These are phyloP conservation scores for Entelexis paramagnoliae DNA, from an alignment of 1,139 yeast species.

Conservation along the genomic window DNA sequence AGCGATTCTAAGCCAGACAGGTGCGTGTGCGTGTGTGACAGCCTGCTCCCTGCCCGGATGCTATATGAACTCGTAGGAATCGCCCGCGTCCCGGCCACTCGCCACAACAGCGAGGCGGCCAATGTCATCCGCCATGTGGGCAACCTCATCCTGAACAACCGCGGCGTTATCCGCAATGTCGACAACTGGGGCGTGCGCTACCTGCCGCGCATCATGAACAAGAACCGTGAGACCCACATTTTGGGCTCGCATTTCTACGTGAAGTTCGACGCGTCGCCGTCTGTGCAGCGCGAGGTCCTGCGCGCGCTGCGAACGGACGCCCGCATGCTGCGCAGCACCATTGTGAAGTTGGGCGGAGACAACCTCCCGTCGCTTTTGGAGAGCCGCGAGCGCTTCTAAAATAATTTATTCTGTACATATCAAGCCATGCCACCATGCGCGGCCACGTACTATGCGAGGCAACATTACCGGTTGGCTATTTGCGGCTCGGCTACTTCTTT, in stretches of 20 bases:
- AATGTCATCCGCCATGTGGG: conserved; percentile 75
- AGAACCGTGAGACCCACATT: conserved; percentile 81
- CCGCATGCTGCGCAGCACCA: conserved; percentile 69
- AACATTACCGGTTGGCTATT: no score
- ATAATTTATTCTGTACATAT: not conserved
- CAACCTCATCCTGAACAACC: conserved; percentile 67
- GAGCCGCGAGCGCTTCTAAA: conserved; percentile 7
- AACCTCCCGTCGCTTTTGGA: conserved; percentile 22
- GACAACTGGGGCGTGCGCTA: conserved; percentile 69
- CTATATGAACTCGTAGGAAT: conserved; percentile 84
- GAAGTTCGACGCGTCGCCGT: conserved; percentile 76
- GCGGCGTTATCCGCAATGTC: conserved; percentile 82
- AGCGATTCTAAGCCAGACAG: not conserved
- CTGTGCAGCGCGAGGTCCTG: conserved; percentile 75
- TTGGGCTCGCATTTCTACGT: conserved; percentile 82
- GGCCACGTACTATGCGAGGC: no score
- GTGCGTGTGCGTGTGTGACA: not conserved
- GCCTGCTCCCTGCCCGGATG: conserved; percentile 37
- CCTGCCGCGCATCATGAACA: conserved; percentile 70
- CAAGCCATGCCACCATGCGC: no score
- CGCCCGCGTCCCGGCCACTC: conserved; percentile 42
- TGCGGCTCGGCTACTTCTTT: no score
- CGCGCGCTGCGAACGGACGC: conserved; percentile 81
- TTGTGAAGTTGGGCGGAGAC: conserved; percentile 55
- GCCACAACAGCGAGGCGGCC: conserved; percentile 31